Percentiles rank a stretch among this genome's conserved stretches.
These are phyloP conservation scores for Cladosporium sp. DNA, from an alignment of 2,329 filamentous ascomycete genomes.

Conservation along the genomic window DNA sequence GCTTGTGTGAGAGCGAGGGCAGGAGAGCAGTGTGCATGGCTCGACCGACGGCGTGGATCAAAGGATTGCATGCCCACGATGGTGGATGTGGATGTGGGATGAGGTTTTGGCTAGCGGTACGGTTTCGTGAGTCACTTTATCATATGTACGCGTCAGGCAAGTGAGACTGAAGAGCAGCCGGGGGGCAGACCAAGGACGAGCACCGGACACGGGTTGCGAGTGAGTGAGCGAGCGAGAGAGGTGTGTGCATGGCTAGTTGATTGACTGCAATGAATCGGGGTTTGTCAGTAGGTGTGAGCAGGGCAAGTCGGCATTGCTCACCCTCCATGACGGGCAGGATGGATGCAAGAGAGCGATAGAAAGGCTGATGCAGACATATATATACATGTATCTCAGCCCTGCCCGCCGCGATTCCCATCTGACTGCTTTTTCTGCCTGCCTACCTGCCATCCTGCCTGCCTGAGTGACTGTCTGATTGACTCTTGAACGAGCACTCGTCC, in stretches of 20 bases:
- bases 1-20: too few species aligned
- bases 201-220: neutral
- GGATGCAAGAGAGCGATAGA: neutral
- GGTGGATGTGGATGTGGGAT: too few species aligned
- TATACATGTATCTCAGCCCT: slow-evolving; percentile 12
- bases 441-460: slow-evolving; percentile 7
- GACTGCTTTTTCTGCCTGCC: slow-evolving; percentile 1
- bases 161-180: slow-evolving; percentile 13
- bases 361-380: too few species aligned
- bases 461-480: too few species aligned
- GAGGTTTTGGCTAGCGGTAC: slow-evolving; percentile 7
- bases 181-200: neutral
- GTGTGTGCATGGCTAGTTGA: too few species aligned
- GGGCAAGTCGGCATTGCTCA: neutral
- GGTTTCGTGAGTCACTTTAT: slow-evolving; percentile 12
- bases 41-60: slow-evolving; percentile 12
- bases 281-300: slow-evolving; percentile 3
- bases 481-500: neutral
- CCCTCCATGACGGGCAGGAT: neutral
- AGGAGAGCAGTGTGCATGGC: slow-evolving; percentile 4
- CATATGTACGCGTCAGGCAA: slow-evolving; percentile 13
- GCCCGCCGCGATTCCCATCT: slow-evolving; percentile 6
- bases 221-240: too few species aligned
- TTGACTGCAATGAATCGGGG: slow-evolving; percentile 3
- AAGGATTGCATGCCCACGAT: slow-evolving; percentile 10